Base-by-base conservation (phyloP, 1,139 yeast species). In the Magnusiomyces suaveolens region DNA sequence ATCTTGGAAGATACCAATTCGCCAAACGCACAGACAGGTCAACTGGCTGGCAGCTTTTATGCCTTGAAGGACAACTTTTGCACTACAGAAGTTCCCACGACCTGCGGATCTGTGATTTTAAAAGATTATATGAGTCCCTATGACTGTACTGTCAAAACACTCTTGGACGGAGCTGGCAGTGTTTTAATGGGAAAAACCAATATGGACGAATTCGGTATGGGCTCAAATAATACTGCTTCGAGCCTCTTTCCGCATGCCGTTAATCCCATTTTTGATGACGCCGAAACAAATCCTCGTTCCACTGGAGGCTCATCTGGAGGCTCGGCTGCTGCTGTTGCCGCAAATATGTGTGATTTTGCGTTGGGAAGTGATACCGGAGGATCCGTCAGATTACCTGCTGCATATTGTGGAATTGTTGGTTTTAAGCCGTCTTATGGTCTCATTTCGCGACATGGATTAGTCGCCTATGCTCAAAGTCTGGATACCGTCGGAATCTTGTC, bases 321-420 rank as follows among this genome's bases (percentile, higher is more conserved):
- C 0, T 80, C 95, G 50, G 97, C 97, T 0, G 96, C 96, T 0
- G 86, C 95, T 0, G 96, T 90, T 1, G 83, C 90, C 1, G 79
- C 83, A 0, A 82, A 72, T 0, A 65, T 82, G 61, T 85, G 82
- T 32, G 87, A 84, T 64, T 82, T 69, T 57, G 77, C 87, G 1
- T 69, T 94, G 46, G 99, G 98, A 0, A 87, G 97, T 0, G 99
- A 92, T 64, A 92, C 99, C 0, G 99, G 99, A 2, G 99, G 99
- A 0, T 88, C 97, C 0, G 88, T 92, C 0, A 74, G 99, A 57
- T 73, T 86, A 24, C 99, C 99, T 0, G 95, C 96, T 0, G 83
- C 95, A 24, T 87, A 85, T 68, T 84, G 95, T 62, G 87, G 88
- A 0, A 77, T 85, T 0, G 72, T 80, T 48, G 98, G 98, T 0